Percentiles rank a stretch among this genome's conserved stretches.
phyloP scores from a whole-genome alignment of 495 filamentous ascomycete genomes.

The Penicillium antarcticum region DNA sequence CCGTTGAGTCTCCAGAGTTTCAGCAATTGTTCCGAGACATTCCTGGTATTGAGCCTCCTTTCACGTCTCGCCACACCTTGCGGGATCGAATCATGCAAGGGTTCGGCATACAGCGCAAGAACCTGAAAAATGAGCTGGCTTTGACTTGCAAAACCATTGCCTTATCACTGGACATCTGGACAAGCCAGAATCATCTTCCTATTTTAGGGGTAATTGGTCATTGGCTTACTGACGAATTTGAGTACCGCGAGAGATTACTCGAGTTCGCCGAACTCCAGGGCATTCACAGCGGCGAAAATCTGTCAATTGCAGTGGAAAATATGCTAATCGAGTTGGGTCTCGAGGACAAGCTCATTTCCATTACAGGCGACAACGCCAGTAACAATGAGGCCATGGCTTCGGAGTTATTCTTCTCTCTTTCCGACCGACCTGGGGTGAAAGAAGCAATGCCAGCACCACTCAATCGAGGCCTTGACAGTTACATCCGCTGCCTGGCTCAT shows the following conservation, averaged over 20 bases:
- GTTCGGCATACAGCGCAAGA: slow-evolving; percentile 2
- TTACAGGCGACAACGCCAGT: too few relatives aligned
- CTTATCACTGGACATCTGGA: slow-evolving; percentile 9
- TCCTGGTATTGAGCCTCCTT: slow-evolving; percentile 4
- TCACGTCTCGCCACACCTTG: slow-evolving; percentile 4
- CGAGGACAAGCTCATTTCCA: too few relatives aligned
- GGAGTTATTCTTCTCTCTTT: too few relatives aligned
- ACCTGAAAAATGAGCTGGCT: slow-evolving; percentile 6
- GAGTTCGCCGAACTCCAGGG: slow-evolving; percentile 12
- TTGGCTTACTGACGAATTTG: slow-evolving; percentile 14
- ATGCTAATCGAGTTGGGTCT: too few relatives aligned
- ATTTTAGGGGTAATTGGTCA: slow-evolving; percentile 10
- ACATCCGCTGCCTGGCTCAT: too few relatives aligned
- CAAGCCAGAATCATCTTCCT: slow-evolving; percentile 12
- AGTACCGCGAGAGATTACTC: slow-evolving; percentile 7
- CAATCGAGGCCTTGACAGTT: too few relatives aligned
- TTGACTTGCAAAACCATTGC: slow-evolving; percentile 11
- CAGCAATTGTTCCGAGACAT: slow-evolving; percentile 10
- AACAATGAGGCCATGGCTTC: too few relatives aligned
- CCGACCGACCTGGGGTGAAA: too few relatives aligned
- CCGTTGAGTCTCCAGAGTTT: slow-evolving; percentile 3
- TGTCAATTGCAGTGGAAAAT: slow-evolving; percentile 6
- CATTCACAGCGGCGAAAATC: slow-evolving; percentile 9
- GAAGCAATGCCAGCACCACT: too few relatives aligned
- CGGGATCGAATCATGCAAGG: neutral